Evolutionary conservation across 2,329 filamentous ascomycete genomes (phyloP), one percentile per base, ranked within the genome.

Genomic region (Daldinia eschscholtzii): DNA sequence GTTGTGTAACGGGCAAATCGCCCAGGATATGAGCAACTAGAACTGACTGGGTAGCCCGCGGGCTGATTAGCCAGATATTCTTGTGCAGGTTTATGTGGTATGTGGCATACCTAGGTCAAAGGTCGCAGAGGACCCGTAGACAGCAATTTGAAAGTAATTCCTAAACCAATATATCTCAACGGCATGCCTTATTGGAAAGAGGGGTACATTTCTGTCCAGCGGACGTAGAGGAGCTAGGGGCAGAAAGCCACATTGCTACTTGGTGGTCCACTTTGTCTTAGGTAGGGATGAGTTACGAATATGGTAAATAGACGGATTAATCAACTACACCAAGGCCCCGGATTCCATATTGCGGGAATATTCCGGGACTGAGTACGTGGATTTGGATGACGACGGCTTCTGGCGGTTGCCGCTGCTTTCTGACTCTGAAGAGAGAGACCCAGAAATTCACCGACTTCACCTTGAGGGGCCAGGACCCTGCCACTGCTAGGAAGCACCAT

Each of bases 91-190:
- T 68, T 67, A 41, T 63, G 62, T 57, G 61, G 62, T 67, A 70
- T 63, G 62, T 50, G 58, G 62, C 70, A 70, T 72, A 72, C 70
- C 70, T 72, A 72, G 70, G 70, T 72, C 70, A 70, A 64, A 61
- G 60, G 57, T 56, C 62, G 56, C 61, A 64, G 65, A 44, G 53
- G 65, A 60, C 42, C 42, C 53, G 44, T 30, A 67, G 62, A 65
- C 46, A 46, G 61, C 50, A 35, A 63, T 46, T 57, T 65, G 55
- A 53, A 70, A 67, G 65, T 53, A 65, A 70, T 70, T 64, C 67
- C 57, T 30, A 69, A 69, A 63, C 35, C 52, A 63, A 63, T 55
- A 71, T 67, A 67, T 56, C 70, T 61, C 28, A 28, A 57, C 37
- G 53, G 53, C 10, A 57, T 42, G 37, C 53, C 53, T 57, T 57